A percentile compares a stretch with the other conserved stretches of the same genome.
phyloP scores from a whole-genome alignment of 2,329 filamentous ascomycete species.

The Pestalotiopsis sp. region DNA sequence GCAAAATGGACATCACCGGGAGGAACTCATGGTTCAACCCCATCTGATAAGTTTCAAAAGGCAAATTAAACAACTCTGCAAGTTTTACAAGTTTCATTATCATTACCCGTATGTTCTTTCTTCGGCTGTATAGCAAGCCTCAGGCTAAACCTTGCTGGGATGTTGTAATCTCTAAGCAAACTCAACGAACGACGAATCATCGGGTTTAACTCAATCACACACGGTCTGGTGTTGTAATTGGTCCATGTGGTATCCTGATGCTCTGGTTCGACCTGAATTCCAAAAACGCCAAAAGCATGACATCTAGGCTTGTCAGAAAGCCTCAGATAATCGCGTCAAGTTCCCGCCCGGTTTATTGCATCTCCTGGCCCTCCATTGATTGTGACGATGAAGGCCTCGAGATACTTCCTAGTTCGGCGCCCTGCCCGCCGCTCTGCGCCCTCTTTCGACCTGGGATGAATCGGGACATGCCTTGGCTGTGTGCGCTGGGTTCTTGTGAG shows the following conservation, averaged over 20 bases:
- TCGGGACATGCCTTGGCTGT: conserved; percentile 29
- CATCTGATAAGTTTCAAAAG: not conserved
- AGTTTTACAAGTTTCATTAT: conserved; percentile 4
- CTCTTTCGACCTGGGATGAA: conserved; percentile 36
- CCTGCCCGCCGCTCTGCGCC: conserved; percentile 31
- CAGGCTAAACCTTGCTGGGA: not conserved
- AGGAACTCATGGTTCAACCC: not conserved
- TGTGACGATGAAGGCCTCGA: conserved; percentile 32
- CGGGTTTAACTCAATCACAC: not conserved
- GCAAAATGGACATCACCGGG: not conserved
- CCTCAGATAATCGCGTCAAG: not conserved
- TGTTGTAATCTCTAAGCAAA: not conserved
- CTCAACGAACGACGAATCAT: not conserved
- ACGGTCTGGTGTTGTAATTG: not conserved
- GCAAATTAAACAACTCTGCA: not conserved
- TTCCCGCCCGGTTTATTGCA: conserved; percentile 19
- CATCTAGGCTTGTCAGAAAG: not conserved
- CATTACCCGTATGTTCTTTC: conserved; percentile 10
- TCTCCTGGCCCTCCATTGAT: conserved; percentile 26
- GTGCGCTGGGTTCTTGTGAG: conserved; percentile 28
- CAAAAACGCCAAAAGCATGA: not conserved
- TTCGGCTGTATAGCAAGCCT: not conserved
- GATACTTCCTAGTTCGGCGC: conserved; percentile 31
- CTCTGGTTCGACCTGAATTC: not conserved
- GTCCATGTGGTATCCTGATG: not conserved